Base-by-base conservation (phyloP, 257 asterid genomes). In the Nicotiana attenuata region DNA sequence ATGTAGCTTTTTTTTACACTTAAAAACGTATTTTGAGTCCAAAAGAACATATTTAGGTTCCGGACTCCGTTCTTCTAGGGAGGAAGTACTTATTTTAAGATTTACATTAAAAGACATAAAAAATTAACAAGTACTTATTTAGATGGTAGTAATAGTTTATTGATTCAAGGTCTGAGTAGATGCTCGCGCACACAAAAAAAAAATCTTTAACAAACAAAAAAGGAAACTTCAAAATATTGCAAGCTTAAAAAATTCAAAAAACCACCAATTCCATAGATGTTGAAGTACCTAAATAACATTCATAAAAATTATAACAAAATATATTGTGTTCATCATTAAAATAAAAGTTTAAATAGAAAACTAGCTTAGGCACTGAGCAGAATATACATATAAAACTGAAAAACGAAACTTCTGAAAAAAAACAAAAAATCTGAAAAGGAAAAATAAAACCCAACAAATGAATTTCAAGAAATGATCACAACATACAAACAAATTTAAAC, bases 311-410 rank as follows among this genome's bases (percentile, higher is more conserved):
- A 71, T 20, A 38, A n/a, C 28, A 22, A 69, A 69, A 69, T 35
- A 3, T 45, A 35, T 2, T 22, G 7, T 71, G 13, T 13, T 45
- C 2, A 20, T 71, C 60, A 71, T 13, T 5, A 45, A 45, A 71
- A 65, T 5, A 22, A 2, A 17, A 57, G 1, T 5, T 57, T 56
- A 41, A 2, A 10, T 68, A 45, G 1, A 47, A 45, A 22, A 13
- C 60, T 22, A 45, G 78, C 15, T 6, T 71, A 71, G 35, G 78
- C 78, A 71, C 78, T 71, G 78, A 71, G 78, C 60, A 71, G 8
- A 71, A 71, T 71, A 71, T 59, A 71, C 15, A 60, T 7, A 57
- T 4, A 57, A 10, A 59, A n/a, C 26, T 19, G 26, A 69, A 11
- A 65, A 11, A 65, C 2, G 1, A 67, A 67, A 67, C 9, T 33